These are phyloP conservation scores for Trichoderma endophyticum DNA, from an alignment of 2,329 filamentous ascomycete species.

Conservation along the genomic window DNA sequence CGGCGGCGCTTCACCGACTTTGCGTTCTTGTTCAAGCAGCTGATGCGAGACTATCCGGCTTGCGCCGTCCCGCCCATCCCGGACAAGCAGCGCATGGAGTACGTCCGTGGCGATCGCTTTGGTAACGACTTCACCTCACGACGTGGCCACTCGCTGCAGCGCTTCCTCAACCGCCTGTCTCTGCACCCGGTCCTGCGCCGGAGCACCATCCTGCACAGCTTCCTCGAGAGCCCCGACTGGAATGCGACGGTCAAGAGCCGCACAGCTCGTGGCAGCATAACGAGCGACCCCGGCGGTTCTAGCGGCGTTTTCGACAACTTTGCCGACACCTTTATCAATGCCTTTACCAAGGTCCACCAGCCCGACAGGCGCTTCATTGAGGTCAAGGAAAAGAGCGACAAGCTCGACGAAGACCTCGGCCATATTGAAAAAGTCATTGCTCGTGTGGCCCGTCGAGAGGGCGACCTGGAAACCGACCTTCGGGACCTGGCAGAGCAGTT, in stretches of 20 bases:
- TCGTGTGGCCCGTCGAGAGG: slow-evolving; percentile 81
- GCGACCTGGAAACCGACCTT: slow-evolving; percentile 84
- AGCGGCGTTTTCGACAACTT: slow-evolving; percentile 89
- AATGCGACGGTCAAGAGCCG: slow-evolving; percentile 90
- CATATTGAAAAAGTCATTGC: slow-evolving; percentile 96
- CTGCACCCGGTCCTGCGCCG: slow-evolving; percentile 86
- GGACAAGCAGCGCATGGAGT: slow-evolving; percentile 99
- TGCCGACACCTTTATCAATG: slow-evolving; percentile 94
- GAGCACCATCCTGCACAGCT: slow-evolving; percentile 77
- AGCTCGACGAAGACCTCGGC: slow-evolving; percentile 86
- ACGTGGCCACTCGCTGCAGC: slow-evolving; percentile 83
- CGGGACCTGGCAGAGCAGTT: slow-evolving; percentile 90
- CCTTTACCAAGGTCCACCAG: slow-evolving; percentile 94
- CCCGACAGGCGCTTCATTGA: slow-evolving; percentile 93
- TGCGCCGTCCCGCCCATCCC: slow-evolving; percentile 91
- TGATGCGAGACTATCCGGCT: slow-evolving; percentile 83
- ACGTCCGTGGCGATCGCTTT: slow-evolving; percentile 94
- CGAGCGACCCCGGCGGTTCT: slow-evolving; percentile 45
- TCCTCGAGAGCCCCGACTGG: slow-evolving; percentile 93
- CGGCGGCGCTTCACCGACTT: slow-evolving; percentile 97
- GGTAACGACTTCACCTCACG: slow-evolving; percentile 87
- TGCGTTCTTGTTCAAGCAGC: slow-evolving; percentile 89
- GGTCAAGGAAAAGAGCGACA: slow-evolving; percentile 87
- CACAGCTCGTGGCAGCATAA: slow-evolving; percentile 59
- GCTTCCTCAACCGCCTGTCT: slow-evolving; percentile 82